A percentile compares a stretch with the other conserved stretches of the same genome.
Conservation (phyloP, 148 eudicot genomes). For the Silene latifolia region DNA sequence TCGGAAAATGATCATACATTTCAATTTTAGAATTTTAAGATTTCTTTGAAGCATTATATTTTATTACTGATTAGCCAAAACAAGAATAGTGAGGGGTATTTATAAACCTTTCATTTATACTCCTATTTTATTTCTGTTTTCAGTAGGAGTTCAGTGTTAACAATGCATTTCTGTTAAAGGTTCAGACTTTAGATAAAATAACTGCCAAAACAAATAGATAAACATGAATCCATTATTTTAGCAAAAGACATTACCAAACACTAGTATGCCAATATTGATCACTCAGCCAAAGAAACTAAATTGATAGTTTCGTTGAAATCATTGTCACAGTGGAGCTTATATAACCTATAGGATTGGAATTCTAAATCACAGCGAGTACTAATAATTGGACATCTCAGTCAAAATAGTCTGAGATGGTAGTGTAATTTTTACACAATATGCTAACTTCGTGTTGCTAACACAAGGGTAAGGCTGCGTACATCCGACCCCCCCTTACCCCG, state of each 20-base stretch:
- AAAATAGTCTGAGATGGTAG: neutral
- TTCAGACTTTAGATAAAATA: neutral
- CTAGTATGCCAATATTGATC: neutral
- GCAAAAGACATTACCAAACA: neutral
- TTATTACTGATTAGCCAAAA: too few species aligned
- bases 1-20: neutral
- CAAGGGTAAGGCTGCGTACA: too few species aligned
- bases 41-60: too few species aligned
- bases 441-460: too few species aligned
- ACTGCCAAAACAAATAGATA: neutral
- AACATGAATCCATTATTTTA: neutral
- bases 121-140: neutral
- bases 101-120: too few species aligned
- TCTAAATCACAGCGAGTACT: neutral
- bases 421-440: neutral
- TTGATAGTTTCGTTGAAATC: neutral
- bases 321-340: neutral
- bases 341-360: neutral
- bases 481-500: too few species aligned
- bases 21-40: neutral
- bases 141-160: neutral
- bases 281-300: neutral
- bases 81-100: too few species aligned
- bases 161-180: neutral
- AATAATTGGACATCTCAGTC: conserved; percentile 2